Conservation (phyloP, 1,139 yeast species). For the Lodderomyces jiufengensis region DNA sequence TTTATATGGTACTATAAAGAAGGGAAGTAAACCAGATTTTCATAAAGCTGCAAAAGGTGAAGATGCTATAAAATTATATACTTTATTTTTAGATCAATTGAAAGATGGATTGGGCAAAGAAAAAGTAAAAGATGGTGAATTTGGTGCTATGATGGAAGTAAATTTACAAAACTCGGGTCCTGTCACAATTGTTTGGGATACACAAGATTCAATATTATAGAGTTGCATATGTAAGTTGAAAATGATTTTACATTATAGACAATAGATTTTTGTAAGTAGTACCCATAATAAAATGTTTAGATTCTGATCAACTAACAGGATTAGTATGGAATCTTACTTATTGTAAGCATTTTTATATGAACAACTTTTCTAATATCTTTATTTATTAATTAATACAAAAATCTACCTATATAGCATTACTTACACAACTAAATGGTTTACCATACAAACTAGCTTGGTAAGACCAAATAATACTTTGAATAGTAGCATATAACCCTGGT, state of each 20-base stretch:
- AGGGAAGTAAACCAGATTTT: conserved; percentile 93
- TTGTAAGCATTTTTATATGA: too few species aligned
- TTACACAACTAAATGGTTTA: conserved; percentile 47
- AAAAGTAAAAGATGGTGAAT: conserved; percentile 78
- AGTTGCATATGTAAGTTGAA: too few species aligned
- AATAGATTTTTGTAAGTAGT: too few species aligned
- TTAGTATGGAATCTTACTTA: too few species aligned
- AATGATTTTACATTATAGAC: conserved; percentile 1
- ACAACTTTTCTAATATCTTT: too few species aligned
- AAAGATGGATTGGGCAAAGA: conserved; percentile 54
- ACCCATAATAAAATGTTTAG: too few species aligned
- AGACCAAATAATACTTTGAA: conserved; percentile 49
- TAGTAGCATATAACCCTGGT: conserved; percentile 55
- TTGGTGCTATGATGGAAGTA: conserved; percentile 98
- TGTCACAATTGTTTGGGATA: conserved; percentile 69
- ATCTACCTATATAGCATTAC: conserved; percentile 30
- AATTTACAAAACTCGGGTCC: conserved; percentile 82
- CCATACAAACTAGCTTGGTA: conserved; percentile 48
- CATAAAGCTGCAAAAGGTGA: conserved; percentile 84
- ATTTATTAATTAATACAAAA: too few species aligned
- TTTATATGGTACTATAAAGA: conserved; percentile 73
- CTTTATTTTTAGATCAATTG: conserved; percentile 51
- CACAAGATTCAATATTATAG: conserved; percentile 32
- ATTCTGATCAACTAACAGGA: too few species aligned
- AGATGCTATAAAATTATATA: conserved; percentile 65